Percentiles rank a stretch among this genome's conserved stretches.
Conservation (phyloP, 176 grass and related monocot genomes). For the Musa acuminata region DNA sequence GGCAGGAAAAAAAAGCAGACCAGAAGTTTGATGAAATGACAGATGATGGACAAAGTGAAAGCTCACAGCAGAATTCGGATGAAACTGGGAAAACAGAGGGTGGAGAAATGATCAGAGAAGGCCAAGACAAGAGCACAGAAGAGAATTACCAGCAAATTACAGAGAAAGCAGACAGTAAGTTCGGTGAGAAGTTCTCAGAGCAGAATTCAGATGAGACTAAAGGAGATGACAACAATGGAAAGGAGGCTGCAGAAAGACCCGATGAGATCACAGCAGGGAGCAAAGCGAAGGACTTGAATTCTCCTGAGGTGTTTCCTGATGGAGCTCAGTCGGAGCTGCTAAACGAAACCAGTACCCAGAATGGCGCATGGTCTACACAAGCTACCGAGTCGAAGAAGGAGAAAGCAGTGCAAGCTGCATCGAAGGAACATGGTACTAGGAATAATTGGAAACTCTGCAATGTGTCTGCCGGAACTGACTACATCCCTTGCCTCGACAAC, state of each 20-base stretch:
- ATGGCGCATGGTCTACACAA: constrained; percentile 83
- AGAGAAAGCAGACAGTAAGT: neutral
- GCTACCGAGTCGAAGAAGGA: constrained; percentile 59
- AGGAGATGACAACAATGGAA: neutral
- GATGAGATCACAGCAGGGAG: neutral
- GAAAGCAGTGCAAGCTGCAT: constrained; percentile 34
- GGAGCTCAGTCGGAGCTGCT: constrained; percentile 52
- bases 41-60: neutral
- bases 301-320: constrained; percentile 40
- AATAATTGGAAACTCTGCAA: constrained; percentile 68
- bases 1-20: constrained; percentile 5
- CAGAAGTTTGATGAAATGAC: constrained; percentile 12
- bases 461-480: constrained; percentile 56
- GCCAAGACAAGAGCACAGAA: neutral
- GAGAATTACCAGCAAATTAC: neutral
- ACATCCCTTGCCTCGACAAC: constrained; percentile 96
- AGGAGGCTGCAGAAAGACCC: neutral
- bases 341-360: constrained; percentile 54
- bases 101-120: neutral
- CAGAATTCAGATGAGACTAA: neutral
- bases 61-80: neutral
- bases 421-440: neutral
- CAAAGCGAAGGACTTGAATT: constrained; percentile 1
- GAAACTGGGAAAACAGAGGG: neutral
- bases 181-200: too few species aligned